Conservation (phyloP, 495 filamentous ascomycete species). For the Chaetomium cochliodes region DNA sequence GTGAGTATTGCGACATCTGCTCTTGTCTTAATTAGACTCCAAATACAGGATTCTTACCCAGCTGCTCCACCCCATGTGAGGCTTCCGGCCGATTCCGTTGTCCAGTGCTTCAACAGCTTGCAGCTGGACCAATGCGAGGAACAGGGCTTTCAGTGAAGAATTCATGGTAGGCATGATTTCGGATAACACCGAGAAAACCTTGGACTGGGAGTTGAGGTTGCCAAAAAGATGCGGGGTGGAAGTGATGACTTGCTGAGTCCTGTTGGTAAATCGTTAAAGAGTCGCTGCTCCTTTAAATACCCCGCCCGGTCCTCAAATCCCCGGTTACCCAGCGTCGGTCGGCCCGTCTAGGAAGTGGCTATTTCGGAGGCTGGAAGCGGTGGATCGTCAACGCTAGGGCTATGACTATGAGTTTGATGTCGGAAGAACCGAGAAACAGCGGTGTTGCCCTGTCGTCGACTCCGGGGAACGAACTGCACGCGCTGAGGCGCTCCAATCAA, state of each 20-base stretch:
- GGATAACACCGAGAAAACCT: not conserved
- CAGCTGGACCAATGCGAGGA: not conserved
- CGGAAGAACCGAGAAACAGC: not conserved
- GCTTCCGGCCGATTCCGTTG: constrained; percentile 24
- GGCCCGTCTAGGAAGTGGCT: not conserved
- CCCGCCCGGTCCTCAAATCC: not conserved
- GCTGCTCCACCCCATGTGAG: constrained; percentile 31
- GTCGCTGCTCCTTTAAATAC: not conserved
- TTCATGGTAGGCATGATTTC: not conserved
- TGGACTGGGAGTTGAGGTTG: no score
- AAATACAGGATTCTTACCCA: constrained; percentile 19
- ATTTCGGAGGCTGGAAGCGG: not conserved
- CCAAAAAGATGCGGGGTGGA: no score
- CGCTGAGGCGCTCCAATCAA: constrained; percentile 4
- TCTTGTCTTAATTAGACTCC: no score
- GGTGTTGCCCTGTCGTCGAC: not conserved
- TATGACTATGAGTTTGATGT: not conserved
- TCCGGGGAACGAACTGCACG: not conserved
- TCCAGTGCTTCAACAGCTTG: not conserved
- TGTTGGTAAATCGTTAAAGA: not conserved
- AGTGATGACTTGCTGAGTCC: not conserved
- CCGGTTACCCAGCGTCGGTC: not conserved
- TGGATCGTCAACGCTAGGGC: not conserved
- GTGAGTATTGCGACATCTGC: not conserved
- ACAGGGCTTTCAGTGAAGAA: not conserved